Evolutionary conservation across 2,329 filamentous ascomycete genomes (phyloP).

Genomic region (Graphilbum ipis-grandicollis): DNA sequence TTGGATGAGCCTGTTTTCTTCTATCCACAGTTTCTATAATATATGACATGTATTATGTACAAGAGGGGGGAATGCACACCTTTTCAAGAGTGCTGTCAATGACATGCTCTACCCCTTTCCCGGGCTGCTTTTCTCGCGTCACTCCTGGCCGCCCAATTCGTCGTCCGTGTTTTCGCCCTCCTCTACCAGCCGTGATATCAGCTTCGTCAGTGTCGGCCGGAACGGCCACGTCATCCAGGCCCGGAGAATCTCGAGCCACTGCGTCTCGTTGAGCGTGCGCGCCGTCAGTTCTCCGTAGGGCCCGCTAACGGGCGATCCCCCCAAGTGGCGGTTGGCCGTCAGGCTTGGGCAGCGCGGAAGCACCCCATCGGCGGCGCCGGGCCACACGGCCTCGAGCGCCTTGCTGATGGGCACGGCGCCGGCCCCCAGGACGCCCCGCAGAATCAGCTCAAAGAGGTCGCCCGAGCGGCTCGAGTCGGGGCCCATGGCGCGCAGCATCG

Average conservation of each 20-base stretch:
- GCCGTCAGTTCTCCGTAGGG: constrained; percentile 22
- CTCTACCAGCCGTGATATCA: constrained; percentile 24
- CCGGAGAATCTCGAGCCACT: constrained; percentile 40
- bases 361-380: constrained; percentile 40
- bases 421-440: constrained; percentile 21
- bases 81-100: no score
- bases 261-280: constrained; percentile 30
- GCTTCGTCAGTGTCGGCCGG: constrained; percentile 27
- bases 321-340: not conserved
- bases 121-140: not conserved
- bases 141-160: not conserved
- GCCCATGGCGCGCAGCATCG: constrained; percentile 28
- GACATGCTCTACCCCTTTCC: no score
- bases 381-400: constrained; percentile 34
- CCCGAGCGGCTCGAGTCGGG: constrained; percentile 21
- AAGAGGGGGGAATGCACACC: no score
- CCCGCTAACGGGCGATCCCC: constrained; percentile 11
- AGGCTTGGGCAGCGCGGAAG: constrained; percentile 29
- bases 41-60: no score
- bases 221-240: constrained; percentile 53
- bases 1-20: no score
- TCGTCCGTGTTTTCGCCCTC: constrained; percentile 11
- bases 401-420: constrained; percentile 19
- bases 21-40: no score
- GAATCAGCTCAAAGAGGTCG: constrained; percentile 35